phyloP scores from a whole-genome alignment of 441 rosid species.

The Aquilaria agallochum region DNA sequence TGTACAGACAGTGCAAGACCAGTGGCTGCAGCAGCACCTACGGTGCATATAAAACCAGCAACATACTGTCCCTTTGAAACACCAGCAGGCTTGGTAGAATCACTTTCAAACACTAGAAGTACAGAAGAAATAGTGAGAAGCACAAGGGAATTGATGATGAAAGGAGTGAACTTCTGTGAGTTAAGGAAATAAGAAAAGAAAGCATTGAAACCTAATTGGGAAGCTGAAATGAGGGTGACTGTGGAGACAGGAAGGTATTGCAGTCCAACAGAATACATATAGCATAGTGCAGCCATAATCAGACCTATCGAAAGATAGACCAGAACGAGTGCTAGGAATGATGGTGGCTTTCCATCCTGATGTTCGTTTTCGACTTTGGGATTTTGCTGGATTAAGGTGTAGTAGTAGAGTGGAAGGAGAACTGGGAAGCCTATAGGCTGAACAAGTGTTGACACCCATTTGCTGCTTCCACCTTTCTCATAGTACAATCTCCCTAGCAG shows the following conservation, averaged over 20 bases:
- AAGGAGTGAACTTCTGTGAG: constrained; percentile 41
- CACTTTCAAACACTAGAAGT: constrained; percentile 32
- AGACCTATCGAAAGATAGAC: neutral
- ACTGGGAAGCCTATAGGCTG: constrained; percentile 30
- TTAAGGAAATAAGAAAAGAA: constrained; percentile 38
- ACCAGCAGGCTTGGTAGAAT: constrained; percentile 10
- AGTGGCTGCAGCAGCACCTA: constrained; percentile 28
- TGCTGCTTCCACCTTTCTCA: constrained; percentile 45
- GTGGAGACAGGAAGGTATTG: constrained; percentile 24
- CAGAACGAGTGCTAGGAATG: constrained; percentile 14
- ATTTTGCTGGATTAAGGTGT: constrained; percentile 11
- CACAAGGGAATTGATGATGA: constrained; percentile 30
- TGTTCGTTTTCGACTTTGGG: constrained; percentile 2
- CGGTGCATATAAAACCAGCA: constrained; percentile 33
- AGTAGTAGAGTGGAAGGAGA: constrained; percentile 20
- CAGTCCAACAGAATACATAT: neutral
- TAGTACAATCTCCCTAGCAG: constrained; percentile 42
- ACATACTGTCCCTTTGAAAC: constrained; percentile 25
- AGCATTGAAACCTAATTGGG: constrained; percentile 48
- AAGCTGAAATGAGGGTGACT: constrained; percentile 33
- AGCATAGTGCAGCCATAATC: neutral
- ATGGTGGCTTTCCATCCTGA: constrained; percentile 7
- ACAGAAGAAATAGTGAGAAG: constrained; percentile 33
- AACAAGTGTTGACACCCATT: constrained; percentile 34
- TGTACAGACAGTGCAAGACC: constrained; percentile 26